A percentile compares a stretch with the other conserved stretches of the same genome.
Evolutionary conservation across 768 basidiomycete species (phyloP).

Genomic region (Suillus paluster): DNA sequence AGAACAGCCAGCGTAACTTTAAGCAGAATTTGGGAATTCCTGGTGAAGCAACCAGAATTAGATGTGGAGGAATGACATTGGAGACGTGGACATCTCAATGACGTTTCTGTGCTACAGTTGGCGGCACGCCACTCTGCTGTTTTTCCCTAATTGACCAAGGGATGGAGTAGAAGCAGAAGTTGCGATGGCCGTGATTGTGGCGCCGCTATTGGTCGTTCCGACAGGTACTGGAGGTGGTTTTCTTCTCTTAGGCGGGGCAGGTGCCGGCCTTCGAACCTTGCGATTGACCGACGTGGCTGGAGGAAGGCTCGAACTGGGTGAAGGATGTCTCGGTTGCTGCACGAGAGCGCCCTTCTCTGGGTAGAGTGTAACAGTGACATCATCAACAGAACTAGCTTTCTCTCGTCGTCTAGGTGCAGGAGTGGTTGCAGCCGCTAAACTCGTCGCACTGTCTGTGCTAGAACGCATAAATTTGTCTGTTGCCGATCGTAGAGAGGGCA

Average conservation of each 20-base stretch:
- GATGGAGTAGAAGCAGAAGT: conserved; percentile 36
- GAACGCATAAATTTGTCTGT: conserved; percentile 45
- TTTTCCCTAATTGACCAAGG: conserved; percentile 22
- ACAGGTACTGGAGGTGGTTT: conserved; percentile 75
- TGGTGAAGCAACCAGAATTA: background rate
- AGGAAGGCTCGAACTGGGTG: conserved; percentile 22
- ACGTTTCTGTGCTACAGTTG: background rate
- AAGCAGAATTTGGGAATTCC: background rate
- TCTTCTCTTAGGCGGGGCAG: conserved; percentile 69
- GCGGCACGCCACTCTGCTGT: conserved; percentile 5
- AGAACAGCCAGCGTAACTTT: background rate
- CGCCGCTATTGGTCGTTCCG: conserved; percentile 51
- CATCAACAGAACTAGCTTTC: conserved; percentile 32
- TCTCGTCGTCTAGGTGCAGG: conserved; percentile 26
- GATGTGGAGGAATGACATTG: background rate
- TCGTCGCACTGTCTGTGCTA: conserved; percentile 42
- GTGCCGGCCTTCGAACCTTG: conserved; percentile 55
- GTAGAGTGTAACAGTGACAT: conserved; percentile 21
- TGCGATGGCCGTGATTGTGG: conserved; percentile 63
- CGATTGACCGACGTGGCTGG: conserved; percentile 20
- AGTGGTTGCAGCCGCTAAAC: conserved; percentile 30
- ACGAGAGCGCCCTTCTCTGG: conserved; percentile 21
- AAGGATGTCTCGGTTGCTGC: conserved; percentile 22
- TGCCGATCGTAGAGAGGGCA: conserved; percentile 35
- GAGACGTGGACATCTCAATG: background rate